Conservation (phyloP, 2,329 filamentous ascomycete genomes). For the Pseudocercospora fuligena region DNA sequence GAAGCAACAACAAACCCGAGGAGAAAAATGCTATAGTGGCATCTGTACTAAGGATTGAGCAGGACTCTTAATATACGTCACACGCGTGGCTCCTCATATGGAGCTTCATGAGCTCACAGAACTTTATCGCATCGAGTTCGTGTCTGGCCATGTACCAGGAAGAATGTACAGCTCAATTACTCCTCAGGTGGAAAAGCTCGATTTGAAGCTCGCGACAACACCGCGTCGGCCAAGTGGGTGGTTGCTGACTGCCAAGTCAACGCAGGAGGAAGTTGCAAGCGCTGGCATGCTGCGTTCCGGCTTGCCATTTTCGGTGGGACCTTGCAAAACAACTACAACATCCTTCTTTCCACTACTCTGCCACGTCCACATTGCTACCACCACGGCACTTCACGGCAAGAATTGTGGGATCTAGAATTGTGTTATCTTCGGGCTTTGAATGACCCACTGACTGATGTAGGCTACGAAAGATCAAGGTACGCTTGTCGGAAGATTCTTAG, state of each 20-base stretch:
- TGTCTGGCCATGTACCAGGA: conserved; percentile 8
- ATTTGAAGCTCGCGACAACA: conserved; percentile 8
- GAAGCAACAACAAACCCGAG: conserved; percentile 9
- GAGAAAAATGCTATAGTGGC: neutral
- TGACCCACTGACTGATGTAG: conserved; percentile 7
- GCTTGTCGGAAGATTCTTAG: neutral
- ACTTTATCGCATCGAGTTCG: conserved; percentile 28
- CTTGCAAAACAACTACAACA: neutral
- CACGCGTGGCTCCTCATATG: conserved; percentile 13
- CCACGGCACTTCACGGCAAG: neutral
- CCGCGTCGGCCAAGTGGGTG: conserved; percentile 14
- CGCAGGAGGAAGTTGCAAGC: conserved; percentile 23
- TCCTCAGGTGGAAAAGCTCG: conserved; percentile 11
- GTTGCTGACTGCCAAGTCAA: conserved; percentile 12
- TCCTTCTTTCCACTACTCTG: neutral
- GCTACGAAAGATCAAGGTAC: neutral
- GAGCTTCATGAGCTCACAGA: conserved; percentile 17
- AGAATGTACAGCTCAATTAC: conserved; percentile 6
- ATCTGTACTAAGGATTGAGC: neutral
- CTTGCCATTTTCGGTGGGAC: conserved; percentile 8
- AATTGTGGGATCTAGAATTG: neutral
- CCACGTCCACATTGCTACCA: neutral
- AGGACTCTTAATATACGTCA: conserved; percentile 27
- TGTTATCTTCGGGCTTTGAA: neutral
- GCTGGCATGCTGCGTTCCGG: conserved; percentile 6